Evolutionary conservation across 108 stramenopile species (phyloP).

Genomic region (Mediolabrus comicus): DNA sequence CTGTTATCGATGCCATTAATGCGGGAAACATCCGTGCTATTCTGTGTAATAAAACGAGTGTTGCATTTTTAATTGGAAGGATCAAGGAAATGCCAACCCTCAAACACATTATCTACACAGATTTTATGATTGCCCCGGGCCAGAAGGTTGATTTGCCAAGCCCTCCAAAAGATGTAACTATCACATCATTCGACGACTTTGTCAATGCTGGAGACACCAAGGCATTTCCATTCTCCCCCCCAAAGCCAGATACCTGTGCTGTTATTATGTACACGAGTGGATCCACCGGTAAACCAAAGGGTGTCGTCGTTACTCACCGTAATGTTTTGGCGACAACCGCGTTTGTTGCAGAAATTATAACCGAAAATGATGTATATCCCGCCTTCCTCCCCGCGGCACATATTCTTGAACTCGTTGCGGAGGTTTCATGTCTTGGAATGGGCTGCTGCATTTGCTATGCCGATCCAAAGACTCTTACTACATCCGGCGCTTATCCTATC

Average conservation of each 20-base stretch:
- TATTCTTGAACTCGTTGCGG: conserved; percentile 88
- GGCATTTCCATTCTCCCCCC: conserved; percentile 70
- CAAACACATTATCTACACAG: conserved; percentile 83
- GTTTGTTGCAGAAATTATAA: conserved; percentile 23
- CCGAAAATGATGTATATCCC: conserved; percentile 51
- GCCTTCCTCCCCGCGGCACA: conserved; percentile 82
- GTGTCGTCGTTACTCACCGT: conserved; percentile 90
- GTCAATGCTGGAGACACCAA: conserved; percentile 63
- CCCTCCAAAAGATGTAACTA: conserved; percentile 45
- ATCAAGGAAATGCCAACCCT: conserved; percentile 72
- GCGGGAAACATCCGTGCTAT: conserved; percentile 80
- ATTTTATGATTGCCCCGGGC: conserved; percentile 66
- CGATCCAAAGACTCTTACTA: conserved; percentile 80
- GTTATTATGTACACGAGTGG: conserved; percentile 96
- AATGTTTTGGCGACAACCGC: conserved; percentile 69
- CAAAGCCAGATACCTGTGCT: conserved; percentile 76
- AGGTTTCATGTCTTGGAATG: conserved; percentile 59
- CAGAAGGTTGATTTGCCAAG: conserved; percentile 57
- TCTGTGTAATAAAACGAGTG: conserved; percentile 83
- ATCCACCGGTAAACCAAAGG: conserved; percentile 92
- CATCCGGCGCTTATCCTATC: conserved; percentile 81
- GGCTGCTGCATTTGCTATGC: conserved; percentile 82
- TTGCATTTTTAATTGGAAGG: conserved; percentile 53
- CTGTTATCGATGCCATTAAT: conserved; percentile 83
- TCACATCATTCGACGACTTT: conserved; percentile 82